Percentiles rank a stretch among this genome's conserved stretches.
Conservation (phyloP, 257 asterid species). For the Penstemon eatonii region DNA sequence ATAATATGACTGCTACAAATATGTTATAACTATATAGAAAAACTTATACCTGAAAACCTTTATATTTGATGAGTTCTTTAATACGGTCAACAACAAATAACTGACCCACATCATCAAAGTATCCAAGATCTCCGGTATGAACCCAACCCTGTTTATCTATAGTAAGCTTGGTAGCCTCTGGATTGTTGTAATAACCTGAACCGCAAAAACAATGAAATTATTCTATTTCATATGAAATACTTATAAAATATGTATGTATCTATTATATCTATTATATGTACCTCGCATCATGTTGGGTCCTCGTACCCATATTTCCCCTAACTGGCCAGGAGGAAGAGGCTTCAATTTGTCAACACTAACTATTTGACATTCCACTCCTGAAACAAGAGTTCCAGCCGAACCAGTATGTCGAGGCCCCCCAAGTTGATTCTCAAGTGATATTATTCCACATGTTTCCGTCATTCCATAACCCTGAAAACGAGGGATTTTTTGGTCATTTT, state of each 20-base stretch:
- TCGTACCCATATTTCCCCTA: conserved; percentile 94
- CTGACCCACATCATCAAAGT: conserved; percentile 80
- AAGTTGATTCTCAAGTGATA: conserved; percentile 55
- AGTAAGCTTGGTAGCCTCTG: conserved; percentile 76
- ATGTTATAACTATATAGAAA: background rate
- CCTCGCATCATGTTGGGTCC: conserved; percentile 96
- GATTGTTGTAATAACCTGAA: conserved; percentile 79
- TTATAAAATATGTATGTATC: no score
- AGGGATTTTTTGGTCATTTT: conserved; percentile 3
- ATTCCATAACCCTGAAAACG: conserved; percentile 86
- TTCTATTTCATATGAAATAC: background rate
- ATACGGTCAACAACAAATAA: conserved; percentile 89
- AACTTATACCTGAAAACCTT: conserved; percentile 75
- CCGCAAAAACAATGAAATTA: background rate
- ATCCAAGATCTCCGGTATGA: conserved; percentile 96
- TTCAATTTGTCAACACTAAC: conserved; percentile 63
- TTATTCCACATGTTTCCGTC: conserved; percentile 89
- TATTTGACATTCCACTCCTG: conserved; percentile 80
- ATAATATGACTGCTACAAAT: background rate
- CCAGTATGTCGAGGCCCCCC: conserved; percentile 74
- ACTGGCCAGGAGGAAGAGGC: conserved; percentile 77
- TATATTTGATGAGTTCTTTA: conserved; percentile 91
- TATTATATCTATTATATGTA: conserved; percentile 25
- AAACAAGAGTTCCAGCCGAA: conserved; percentile 68
- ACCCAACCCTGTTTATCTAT: conserved; percentile 93